Conservation (phyloP, 139 green algal genomes). For the Volvox africanus region DNA sequence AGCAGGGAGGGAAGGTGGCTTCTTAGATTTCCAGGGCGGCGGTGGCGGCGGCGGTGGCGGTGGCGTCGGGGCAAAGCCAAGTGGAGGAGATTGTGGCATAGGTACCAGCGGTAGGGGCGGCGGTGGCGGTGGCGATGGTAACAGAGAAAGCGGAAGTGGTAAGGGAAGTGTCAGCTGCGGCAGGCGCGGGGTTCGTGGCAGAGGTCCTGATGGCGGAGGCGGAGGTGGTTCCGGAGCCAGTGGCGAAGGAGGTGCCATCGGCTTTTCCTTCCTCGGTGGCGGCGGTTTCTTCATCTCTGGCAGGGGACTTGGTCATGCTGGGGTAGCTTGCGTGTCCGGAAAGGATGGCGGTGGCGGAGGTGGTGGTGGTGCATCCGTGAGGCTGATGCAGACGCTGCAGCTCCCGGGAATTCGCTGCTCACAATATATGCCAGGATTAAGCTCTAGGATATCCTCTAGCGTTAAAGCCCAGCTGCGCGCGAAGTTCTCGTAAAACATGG, state of each 20-base stretch:
- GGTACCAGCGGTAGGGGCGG: not conserved
- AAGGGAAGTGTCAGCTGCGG: not conserved
- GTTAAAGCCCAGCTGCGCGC: not conserved
- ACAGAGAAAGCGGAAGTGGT: not conserved
- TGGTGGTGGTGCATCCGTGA: too few relatives aligned
- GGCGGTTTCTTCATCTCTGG: not conserved
- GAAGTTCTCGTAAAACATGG: not conserved
- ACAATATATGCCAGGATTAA: slow-evolving; percentile 1
- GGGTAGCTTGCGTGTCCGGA: not conserved
- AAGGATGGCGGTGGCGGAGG: not conserved
- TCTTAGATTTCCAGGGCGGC: too few relatives aligned
- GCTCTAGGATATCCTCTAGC: not conserved
- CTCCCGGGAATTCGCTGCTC: not conserved
- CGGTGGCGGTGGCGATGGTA: not conserved
- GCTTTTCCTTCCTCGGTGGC: not conserved
- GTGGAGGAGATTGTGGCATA: not conserved
- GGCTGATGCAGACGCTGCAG: not conserved
- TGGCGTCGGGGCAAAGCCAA: not conserved
- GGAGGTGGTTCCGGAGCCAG: not conserved
- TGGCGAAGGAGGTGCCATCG: not conserved
- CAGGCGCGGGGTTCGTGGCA: not conserved
- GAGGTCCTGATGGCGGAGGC: not conserved
- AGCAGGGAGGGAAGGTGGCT: too few relatives aligned
- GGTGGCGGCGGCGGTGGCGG: too few relatives aligned
- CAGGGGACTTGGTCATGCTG: not conserved